Evolutionary conservation across 1,284 basidiomycete genomes (phyloP), one percentile per base, ranked within the genome.

Genomic region (Papiliotrema fonsecae): DNA sequence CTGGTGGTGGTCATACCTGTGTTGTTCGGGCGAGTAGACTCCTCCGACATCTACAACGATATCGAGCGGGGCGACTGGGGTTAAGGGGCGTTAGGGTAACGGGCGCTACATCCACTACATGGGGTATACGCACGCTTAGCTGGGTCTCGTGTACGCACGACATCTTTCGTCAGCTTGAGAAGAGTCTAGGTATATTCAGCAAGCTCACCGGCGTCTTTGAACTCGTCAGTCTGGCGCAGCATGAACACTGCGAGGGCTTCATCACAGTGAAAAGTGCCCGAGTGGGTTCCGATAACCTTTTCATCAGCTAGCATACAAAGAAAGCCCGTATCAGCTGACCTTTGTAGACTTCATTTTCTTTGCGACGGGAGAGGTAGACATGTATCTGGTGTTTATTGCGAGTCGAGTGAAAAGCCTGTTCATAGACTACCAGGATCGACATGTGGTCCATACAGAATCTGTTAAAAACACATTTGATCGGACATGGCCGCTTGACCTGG

Each of bases 41-140:
- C 88, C 93, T 16, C 96, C 94, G 48, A 98, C 94, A 69, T 98
- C 94, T 31, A 98, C 91, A n/a, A 98, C 90, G 67, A 98, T 92
- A 64, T 92, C 85, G 64, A 91, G 92, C 4, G 82, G 79, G 55
- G 86, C 84, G 47, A 98, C 72, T 74, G 54, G 2, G 35, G 24
- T n/a, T 35, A 18, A 50, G 11, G 18, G 41, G 24, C 25, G 14
- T 49, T 16, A n/a, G 32, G 30, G 21, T 21, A 5, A 43, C 18
- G 22, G 16, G 13, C 37, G 13, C 9, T 14, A n/a, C n/a, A n/a
- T n/a, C n/a, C n/a, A n/a, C n/a, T n/a, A n/a, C n/a, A n/a, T 18
- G n/a, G n/a, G 6, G 18, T 34, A 24, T 3, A 32, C 70, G 44
- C 31, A 73, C 72, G 81, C 43, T 87, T 72, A 11, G 79, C 80